A percentile compares a stretch with the other conserved stretches of the same genome.
phyloP scores from a whole-genome alignment of 345 rosid genomes.

The Rhodamnia argentea region DNA sequence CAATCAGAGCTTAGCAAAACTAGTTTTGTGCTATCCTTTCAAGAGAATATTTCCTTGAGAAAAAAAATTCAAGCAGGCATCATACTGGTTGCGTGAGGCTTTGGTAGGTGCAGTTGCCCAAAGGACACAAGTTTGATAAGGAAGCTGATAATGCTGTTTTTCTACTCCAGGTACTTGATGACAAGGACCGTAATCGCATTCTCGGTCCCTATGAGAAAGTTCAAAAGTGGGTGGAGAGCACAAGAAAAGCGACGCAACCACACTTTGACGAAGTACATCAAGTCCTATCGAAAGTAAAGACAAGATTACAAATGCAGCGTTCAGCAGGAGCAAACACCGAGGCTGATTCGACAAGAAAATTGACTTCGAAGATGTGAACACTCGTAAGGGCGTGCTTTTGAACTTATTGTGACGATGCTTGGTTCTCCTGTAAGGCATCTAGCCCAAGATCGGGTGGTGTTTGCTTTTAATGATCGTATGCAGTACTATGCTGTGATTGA shows the following conservation, averaged over 20 bases:
- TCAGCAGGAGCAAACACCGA: neutral
- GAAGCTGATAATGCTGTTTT: neutral
- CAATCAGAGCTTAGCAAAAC: neutral
- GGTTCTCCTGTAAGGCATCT: neutral
- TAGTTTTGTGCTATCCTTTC: neutral
- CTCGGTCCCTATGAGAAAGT: constrained; percentile 60
- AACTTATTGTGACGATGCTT: neutral
- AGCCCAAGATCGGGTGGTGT: neutral
- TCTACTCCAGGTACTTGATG: constrained; percentile 51
- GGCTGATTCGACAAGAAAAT: neutral
- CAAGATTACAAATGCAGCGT: constrained; percentile 14
- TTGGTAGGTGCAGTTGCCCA: neutral
- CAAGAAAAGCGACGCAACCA: constrained; percentile 55
- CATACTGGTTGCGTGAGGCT: neutral
- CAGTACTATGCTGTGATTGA: neutral
- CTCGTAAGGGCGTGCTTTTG: neutral
- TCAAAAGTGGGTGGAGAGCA: constrained; percentile 62
- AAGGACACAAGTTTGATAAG: neutral
- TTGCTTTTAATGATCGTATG: neutral
- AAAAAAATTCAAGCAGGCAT: neutral
- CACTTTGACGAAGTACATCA: constrained; percentile 72
- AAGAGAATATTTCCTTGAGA: neutral
- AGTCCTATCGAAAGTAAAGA: constrained; percentile 34
- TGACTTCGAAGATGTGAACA: constrained; percentile 32
- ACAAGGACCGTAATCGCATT: constrained; percentile 38